Conservation (phyloP, 805 yeast species). For the Priceomyces haplophilus region DNA sequence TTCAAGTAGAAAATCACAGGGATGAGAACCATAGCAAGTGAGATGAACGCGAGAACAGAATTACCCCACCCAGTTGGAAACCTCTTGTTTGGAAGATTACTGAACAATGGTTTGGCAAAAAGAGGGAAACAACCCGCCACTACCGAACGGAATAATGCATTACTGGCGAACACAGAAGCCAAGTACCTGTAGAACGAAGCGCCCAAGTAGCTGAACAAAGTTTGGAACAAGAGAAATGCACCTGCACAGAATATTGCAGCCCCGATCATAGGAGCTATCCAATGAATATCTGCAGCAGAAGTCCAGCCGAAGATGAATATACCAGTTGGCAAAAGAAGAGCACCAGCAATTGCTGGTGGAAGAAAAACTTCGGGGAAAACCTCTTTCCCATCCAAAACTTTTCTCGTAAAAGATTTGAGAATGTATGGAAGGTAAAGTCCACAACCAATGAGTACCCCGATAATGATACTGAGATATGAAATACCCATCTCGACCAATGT, state of each 20-base stretch:
- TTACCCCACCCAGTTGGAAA: slow-evolving; percentile 64
- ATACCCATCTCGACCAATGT: slow-evolving; percentile 46
- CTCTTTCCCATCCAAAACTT: slow-evolving; percentile 18
- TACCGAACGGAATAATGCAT: slow-evolving; percentile 47
- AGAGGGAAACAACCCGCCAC: slow-evolving; percentile 62
- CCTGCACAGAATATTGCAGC: slow-evolving; percentile 38
- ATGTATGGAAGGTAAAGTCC: slow-evolving; percentile 24
- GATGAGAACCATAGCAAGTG: slow-evolving; percentile 41
- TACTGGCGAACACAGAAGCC: slow-evolving; percentile 61
- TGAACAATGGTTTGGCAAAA: slow-evolving; percentile 56
- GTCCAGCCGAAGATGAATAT: slow-evolving; percentile 53
- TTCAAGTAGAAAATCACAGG: slow-evolving; percentile 45
- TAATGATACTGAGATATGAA: slow-evolving; percentile 41
- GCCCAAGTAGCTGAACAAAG: slow-evolving; percentile 48
- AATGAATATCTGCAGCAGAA: slow-evolving; percentile 37
- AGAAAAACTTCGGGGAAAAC: slow-evolving; percentile 43
- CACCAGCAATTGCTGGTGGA: slow-evolving; percentile 41
- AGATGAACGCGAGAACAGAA: slow-evolving; percentile 46
- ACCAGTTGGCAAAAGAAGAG: slow-evolving; percentile 36
- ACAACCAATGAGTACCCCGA: slow-evolving; percentile 45
- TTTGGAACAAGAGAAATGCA: slow-evolving; percentile 49
- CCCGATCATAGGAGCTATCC: slow-evolving; percentile 50
- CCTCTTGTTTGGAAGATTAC: slow-evolving; percentile 44
- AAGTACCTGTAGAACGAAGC: slow-evolving; percentile 45
- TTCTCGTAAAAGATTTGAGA: slow-evolving; percentile 21